Evolutionary conservation across 257 asterid genomes (phyloP), one percentile per base, ranked within the genome.

Genomic region (Orobanche coerulescens): DNA sequence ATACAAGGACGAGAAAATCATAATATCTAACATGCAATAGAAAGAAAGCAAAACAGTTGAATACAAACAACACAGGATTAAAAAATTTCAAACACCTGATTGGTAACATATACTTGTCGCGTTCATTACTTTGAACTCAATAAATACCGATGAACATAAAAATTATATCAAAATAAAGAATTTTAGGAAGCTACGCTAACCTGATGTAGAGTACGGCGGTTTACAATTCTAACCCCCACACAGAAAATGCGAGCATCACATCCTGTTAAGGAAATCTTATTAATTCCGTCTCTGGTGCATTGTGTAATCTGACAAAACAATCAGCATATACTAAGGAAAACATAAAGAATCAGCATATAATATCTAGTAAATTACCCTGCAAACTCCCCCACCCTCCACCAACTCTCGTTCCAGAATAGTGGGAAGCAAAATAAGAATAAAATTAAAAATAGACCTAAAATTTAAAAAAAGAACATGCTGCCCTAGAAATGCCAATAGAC

Each of bases 171-270:
- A 61, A 49, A 42, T 59, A 26, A 44, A 56, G 51, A 46, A 28
- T 61, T n/a, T 65, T 6, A 48, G 48, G 55, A 67, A 67, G 54
- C 67, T 51, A 30, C 65, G 51, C 61, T 72, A 57, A 92, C 98
- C 87, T 88, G 89, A 50, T 72, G 87, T 69, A 88, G 73, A 71
- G 97, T 81, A 25, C 89, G 92, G 53, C 95, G 82, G 77, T 86
- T 88, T 67, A 83, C 98, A 61, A 88, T 77, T 82, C 98, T 79
- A 58, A 92, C 94, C 22, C 98, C 98, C 61, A 88, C 44, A 71
- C 98, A 92, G 77, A 92, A 92, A 39, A 82, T 53, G 19, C 98
- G 95, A 67, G 86, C 84, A 86, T 92, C 98, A 58, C 89, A 84
- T 66, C 96, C 95, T 61, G 83, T 76, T 74, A 92, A 70, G 73